These are phyloP conservation scores for Arthrinium phaeospermum DNA, from an alignment of 2,329 filamentous ascomycete species.

Conservation along the genomic window DNA sequence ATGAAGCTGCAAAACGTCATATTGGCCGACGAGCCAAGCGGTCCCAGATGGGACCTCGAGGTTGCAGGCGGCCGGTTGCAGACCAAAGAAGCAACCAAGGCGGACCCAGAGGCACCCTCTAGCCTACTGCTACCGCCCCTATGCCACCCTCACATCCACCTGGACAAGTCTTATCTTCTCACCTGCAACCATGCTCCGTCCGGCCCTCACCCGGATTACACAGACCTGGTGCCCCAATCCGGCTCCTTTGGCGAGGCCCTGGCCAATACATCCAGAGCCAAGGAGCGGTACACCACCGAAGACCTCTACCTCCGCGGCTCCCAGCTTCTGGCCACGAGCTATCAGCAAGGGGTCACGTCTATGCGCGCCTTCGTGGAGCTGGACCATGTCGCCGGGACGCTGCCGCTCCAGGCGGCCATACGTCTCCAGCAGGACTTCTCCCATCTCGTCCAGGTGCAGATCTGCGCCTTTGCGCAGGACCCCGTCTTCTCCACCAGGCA, in stretches of 20 bases:
- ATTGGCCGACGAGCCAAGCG: conserved; percentile 23
- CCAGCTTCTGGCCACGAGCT: conserved; percentile 69
- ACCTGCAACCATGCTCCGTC: conserved; percentile 38
- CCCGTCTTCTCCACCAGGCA: conserved; percentile 63
- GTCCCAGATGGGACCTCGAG: conserved; percentile 29
- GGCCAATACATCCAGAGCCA: conserved; percentile 56
- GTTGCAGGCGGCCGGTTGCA: conserved; percentile 28
- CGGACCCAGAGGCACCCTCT: conserved; percentile 19
- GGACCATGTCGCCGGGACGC: conserved; percentile 60
- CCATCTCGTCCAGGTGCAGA: conserved; percentile 63
- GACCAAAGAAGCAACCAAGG: conserved; percentile 27
- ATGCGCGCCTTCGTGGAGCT: conserved; percentile 77
- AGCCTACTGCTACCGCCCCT: conserved; percentile 49
- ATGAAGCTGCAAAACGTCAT: conserved; percentile 30
- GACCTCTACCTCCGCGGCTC: conserved; percentile 70
- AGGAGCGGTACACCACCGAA: conserved; percentile 63
- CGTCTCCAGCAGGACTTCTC: conserved; percentile 60
- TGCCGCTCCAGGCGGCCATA: conserved; percentile 56
- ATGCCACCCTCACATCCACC: conserved; percentile 75
- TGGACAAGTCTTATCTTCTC: conserved; percentile 70
- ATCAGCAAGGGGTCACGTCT: conserved; percentile 67
- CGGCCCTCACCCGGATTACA: conserved; percentile 56
- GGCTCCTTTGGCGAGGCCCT: conserved; percentile 73
- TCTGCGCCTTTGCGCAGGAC: conserved; percentile 75
- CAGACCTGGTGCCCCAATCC: conserved; percentile 61